phyloP scores from a whole-genome alignment of 768 basidiomycete genomes.

The Cubamyces lactineus region DNA sequence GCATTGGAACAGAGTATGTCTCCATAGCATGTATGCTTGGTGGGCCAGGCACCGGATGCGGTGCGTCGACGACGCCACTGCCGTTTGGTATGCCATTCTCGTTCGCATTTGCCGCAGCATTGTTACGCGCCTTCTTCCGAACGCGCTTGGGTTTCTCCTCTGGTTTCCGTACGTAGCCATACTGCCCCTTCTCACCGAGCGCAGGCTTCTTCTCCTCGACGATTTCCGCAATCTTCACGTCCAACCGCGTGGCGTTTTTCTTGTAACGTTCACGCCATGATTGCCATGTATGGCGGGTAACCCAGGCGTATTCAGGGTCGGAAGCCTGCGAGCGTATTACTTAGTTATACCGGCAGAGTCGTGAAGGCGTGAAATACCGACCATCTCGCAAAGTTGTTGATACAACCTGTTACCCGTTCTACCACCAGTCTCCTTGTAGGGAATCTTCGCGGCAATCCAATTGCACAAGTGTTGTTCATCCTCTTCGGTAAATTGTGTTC shows the following conservation, averaged over 20 bases:
- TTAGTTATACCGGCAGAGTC: not conserved
- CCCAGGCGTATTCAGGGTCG: constrained; percentile 80
- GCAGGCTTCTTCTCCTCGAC: constrained; percentile 71
- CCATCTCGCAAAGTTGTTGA: constrained; percentile 78
- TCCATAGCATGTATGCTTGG: constrained; percentile 17
- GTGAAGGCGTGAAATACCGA: constrained; percentile 27
- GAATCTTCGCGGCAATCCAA: constrained; percentile 85
- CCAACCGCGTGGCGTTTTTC: constrained; percentile 73
- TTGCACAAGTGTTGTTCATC: constrained; percentile 75
- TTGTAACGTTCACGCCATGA: constrained; percentile 91
- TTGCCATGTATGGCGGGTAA: constrained; percentile 83
- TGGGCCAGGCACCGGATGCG: not conserved
- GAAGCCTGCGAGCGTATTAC: constrained; percentile 44
- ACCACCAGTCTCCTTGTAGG: constrained; percentile 81
- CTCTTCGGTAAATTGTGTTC: constrained; percentile 76
- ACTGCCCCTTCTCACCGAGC: constrained; percentile 79
- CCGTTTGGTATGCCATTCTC: constrained; percentile 11
- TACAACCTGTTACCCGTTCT: constrained; percentile 83
- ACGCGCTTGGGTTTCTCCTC: constrained; percentile 63
- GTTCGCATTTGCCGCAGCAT: constrained; percentile 11
- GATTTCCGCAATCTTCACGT: constrained; percentile 62
- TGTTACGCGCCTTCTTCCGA: constrained; percentile 25
- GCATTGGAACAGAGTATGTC: constrained; percentile 27
- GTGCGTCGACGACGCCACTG: not conserved
- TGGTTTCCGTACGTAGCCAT: constrained; percentile 76